Evolutionary conservation across 179 eudicot species (phyloP), one percentile per base, ranked within the genome.

Genomic region (Vitellaria paradoxa): DNA sequence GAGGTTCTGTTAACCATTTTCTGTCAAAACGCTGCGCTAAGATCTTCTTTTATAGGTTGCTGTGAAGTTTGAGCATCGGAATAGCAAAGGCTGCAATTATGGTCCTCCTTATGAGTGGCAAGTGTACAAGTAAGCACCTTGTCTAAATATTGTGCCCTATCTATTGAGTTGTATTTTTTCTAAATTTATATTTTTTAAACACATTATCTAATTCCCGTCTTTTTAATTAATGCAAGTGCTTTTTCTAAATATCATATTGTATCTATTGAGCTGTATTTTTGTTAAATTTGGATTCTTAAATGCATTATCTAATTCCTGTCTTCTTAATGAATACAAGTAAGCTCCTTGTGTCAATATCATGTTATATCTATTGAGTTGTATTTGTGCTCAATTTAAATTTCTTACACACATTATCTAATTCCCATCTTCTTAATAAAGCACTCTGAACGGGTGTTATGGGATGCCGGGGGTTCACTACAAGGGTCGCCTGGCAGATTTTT

Each of bases 41-140:
- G 53, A 77, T 49, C 55, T 73, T 62, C 49, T 78, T 79, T 73
- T 37, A 26, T 82, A 94, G 98, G 98, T 94, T 74, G 98, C 98
- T 17, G 83, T 94, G 73, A 94, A 94, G 82, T 92, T 92, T 87
- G 97, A 94, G 82, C 98, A 94, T 79, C 93, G 98, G 52, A 94
- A 89, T 77, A 94, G 98, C 76, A 94, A 94, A 83, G 98, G 98
- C 66, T 94, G 98, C 89, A 94, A 91, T 82, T 91, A 91, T 84
- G 98, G 97, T 71, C 98, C 98, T 83, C 98, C 98, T 23, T 94
- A 92, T 80, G 98, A 94, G 88, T 94, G 98, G 98, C 98, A 94
- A 88, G 98, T 94, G 77, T 94, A 94, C 93, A 94, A 82, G 98
- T 94, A 88, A 84, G 91, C 20, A 23, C 10, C 62, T 24, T 47